A percentile compares a stretch with the other conserved stretches of the same genome.
Evolutionary conservation across 306 rosid genomes (phyloP).

Genomic region (Fagus sylvatica): DNA sequence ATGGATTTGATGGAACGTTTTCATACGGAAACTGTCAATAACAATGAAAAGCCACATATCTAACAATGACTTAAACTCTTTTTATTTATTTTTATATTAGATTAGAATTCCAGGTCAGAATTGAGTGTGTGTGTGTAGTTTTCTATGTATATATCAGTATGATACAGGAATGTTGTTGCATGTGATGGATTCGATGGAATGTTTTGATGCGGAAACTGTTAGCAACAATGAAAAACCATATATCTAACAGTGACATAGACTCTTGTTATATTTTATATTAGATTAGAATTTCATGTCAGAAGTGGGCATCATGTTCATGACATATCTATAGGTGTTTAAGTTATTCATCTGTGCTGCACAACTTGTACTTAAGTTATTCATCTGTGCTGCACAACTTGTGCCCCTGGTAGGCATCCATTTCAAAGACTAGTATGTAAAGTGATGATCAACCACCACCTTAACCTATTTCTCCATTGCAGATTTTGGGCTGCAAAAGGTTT

Average conservation of each 20-base stretch:
- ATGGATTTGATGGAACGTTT: not conserved
- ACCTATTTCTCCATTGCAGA: too few relatives aligned
- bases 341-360: not conserved
- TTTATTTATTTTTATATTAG: not conserved
- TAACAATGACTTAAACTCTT: not conserved
- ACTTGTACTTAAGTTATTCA: not conserved
- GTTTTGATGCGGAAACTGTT: not conserved
- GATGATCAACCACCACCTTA: not conserved
- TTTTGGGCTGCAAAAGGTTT: too few relatives aligned
- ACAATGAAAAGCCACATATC: not conserved
- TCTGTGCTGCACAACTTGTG: not conserved
- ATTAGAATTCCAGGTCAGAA: not conserved
- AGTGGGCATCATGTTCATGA: not conserved
- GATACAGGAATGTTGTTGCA: not conserved
- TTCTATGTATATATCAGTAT: too few relatives aligned
- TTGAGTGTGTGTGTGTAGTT: too few relatives aligned
- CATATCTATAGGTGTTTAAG: not conserved
- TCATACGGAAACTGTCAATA: not conserved
- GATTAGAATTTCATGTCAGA: not conserved
- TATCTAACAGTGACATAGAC: not conserved
- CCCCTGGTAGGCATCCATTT: not conserved
- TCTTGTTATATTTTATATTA: not conserved
- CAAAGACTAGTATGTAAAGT: not conserved
- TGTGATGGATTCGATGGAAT: not conserved
- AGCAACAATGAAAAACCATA: not conserved